Conservation (phyloP, 352 stramenopile species). For the Pythium chondricola region DNA sequence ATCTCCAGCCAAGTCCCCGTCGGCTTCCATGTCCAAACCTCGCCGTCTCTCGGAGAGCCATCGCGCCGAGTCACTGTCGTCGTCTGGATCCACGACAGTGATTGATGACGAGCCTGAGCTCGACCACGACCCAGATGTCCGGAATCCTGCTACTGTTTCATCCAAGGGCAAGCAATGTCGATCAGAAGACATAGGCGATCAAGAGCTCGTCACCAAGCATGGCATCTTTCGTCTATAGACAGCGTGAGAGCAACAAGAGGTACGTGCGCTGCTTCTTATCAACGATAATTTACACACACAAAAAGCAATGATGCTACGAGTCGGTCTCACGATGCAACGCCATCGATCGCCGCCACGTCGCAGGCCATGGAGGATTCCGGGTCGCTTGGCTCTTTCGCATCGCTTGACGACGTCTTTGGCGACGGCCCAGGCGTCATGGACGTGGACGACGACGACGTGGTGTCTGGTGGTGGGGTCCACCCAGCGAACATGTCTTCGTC, state of each 20-base stretch:
- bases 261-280: not conserved
- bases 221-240: not conserved
- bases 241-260: not conserved
- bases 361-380: too few relatives aligned
- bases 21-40: not conserved
- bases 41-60: too few relatives aligned
- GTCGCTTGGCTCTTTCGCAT: not conserved
- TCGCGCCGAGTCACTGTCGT: conserved; percentile 11
- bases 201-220: not conserved
- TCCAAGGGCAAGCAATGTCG: not conserved
- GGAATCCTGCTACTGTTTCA: not conserved
- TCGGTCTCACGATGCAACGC: too few relatives aligned
- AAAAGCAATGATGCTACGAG: not conserved
- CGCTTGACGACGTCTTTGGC: not conserved
- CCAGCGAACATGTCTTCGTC: too few relatives aligned
- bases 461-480: too few relatives aligned
- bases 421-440: too few relatives aligned
- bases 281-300: not conserved
- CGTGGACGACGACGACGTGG: too few relatives aligned
- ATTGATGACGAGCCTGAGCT: conserved; percentile 1
- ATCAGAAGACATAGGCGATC: not conserved
- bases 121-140: not conserved
- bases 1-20: not conserved
- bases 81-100: not conserved
- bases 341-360: too few relatives aligned